Conservation (phyloP, 495 filamentous ascomycete genomes). For the Aspergillus saccharolyticus region DNA sequence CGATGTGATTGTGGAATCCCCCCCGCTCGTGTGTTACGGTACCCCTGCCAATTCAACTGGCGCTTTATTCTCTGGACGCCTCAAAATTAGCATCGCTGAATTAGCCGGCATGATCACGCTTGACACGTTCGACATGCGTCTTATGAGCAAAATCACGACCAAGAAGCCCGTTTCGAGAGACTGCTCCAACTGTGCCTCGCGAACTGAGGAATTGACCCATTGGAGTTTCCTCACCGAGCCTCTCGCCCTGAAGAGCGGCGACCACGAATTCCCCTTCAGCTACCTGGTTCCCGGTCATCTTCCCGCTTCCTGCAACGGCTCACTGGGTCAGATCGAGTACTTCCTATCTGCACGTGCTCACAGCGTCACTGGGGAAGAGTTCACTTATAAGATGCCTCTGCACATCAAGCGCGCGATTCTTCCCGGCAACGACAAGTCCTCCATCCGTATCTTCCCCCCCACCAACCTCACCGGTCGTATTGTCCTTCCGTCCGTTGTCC, state of each 20-base stretch:
- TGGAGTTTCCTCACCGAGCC: conserved; percentile 75
- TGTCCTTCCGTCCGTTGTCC: conserved; percentile 72
- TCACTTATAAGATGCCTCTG: conserved; percentile 60
- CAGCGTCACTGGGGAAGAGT: conserved; percentile 53
- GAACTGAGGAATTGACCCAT: conserved; percentile 63
- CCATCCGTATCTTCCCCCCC: conserved; percentile 90
- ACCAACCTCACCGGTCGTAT: conserved; percentile 85
- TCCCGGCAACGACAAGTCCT: conserved; percentile 68
- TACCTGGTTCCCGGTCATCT: conserved; percentile 82
- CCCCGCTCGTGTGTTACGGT: conserved; percentile 82
- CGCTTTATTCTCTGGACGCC: conserved; percentile 79
- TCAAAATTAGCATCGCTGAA: conserved; percentile 66
- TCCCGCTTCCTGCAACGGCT: conserved; percentile 72
- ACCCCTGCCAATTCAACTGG: conserved; percentile 70
- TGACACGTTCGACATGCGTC: conserved; percentile 61
- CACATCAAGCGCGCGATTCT: conserved; percentile 70
- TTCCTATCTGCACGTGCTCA: conserved; percentile 67
- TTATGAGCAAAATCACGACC: conserved; percentile 61
- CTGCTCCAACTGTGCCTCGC: conserved; percentile 69
- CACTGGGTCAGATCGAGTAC: conserved; percentile 72
- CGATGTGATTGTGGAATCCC: conserved; percentile 79
- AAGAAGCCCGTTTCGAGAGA: conserved; percentile 74
- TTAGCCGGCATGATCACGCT: conserved; percentile 52
- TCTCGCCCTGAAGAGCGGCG: conserved; percentile 55
- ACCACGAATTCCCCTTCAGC: conserved; percentile 86